These are phyloP conservation scores for Dioscorea cayenensis DNA, from an alignment of 116 monocot species.

Conservation along the genomic window DNA sequence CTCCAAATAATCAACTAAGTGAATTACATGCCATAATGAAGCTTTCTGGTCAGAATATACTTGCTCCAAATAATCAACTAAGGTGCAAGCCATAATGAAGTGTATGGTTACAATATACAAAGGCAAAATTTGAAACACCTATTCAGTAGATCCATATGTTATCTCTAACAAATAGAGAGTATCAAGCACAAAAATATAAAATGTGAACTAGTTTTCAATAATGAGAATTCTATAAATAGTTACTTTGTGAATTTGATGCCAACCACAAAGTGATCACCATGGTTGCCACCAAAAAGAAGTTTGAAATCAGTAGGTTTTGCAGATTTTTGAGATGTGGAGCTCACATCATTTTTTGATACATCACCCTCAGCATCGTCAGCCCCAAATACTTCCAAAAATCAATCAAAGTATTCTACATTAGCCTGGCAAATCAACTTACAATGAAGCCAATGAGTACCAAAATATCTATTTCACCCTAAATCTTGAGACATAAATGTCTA, in stretches of 20 bases:
- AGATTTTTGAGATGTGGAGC: constrained; percentile 25
- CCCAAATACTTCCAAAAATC: constrained; percentile 70
- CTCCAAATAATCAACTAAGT: no score
- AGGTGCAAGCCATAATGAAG: no score
- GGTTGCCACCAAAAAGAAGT: constrained; percentile 78
- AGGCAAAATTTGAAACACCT: no score
- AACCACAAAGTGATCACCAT: constrained; percentile 82
- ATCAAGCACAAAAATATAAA: neutral
- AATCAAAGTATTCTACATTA: constrained; percentile 68
- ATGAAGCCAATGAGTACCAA: neutral
- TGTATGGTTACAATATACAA: no score
- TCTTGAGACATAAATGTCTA: no score
- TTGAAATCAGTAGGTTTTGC: constrained; percentile 69
- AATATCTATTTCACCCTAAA: constrained; percentile 36
- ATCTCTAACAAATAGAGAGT: neutral
- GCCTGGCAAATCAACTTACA: constrained; percentile 18
- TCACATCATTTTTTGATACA: constrained; percentile 11
- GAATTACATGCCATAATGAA: no score
- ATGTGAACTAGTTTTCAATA: neutral
- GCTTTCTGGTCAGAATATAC: no score
- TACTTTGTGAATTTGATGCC: constrained; percentile 91
- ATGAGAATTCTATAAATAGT: neutral
- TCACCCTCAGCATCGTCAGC: constrained; percentile 38
- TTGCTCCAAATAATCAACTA: no score
- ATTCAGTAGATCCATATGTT: no score